phyloP scores from a whole-genome alignment of 768 basidiomycete species.

The Tephrocybe sp. region DNA sequence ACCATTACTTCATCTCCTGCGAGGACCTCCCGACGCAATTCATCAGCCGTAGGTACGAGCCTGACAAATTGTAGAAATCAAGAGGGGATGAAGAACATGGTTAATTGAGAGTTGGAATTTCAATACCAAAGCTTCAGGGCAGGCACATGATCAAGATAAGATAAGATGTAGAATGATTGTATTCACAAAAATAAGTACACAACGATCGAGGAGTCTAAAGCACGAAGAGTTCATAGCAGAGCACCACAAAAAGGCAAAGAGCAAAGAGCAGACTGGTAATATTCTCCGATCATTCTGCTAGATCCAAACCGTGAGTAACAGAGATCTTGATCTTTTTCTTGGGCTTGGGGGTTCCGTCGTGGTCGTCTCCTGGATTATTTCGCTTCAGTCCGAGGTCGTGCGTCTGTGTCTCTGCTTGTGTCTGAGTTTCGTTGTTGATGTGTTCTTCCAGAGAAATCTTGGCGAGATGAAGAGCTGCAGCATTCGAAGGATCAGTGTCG shows the following conservation, averaged over 20 bases:
- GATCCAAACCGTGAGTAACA: conserved; percentile 64
- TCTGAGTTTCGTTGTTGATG: conserved; percentile 28
- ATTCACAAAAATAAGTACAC: neutral
- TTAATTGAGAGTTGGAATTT: neutral
- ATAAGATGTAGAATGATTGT: neutral
- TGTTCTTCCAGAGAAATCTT: conserved; percentile 9
- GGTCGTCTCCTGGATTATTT: conserved; percentile 25
- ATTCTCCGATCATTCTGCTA: conserved; percentile 55
- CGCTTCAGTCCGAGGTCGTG: conserved; percentile 30
- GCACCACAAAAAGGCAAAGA: neutral
- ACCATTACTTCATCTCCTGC: conserved; percentile 91
- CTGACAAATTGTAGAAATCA: conserved; percentile 38
- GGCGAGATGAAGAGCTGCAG: conserved; percentile 1
- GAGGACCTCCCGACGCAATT: conserved; percentile 56
- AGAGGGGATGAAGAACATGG: conserved; percentile 40
- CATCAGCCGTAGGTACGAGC: conserved; percentile 38
- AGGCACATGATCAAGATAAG: conserved; percentile 12
- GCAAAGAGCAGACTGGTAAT: neutral
- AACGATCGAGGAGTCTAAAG: neutral
- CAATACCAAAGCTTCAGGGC: conserved; percentile 23
- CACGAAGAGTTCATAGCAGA: neutral
- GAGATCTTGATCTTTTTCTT: conserved; percentile 75
- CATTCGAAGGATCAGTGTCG: conserved; percentile 12
- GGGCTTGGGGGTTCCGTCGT: conserved; percentile 26
- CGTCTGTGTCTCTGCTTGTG: conserved; percentile 32